Percentiles rank a stretch among this genome's conserved stretches.
These are phyloP conservation scores for Hanseniaspora lachancei DNA, from an alignment of 805 yeast genomes.

Conservation along the genomic window DNA sequence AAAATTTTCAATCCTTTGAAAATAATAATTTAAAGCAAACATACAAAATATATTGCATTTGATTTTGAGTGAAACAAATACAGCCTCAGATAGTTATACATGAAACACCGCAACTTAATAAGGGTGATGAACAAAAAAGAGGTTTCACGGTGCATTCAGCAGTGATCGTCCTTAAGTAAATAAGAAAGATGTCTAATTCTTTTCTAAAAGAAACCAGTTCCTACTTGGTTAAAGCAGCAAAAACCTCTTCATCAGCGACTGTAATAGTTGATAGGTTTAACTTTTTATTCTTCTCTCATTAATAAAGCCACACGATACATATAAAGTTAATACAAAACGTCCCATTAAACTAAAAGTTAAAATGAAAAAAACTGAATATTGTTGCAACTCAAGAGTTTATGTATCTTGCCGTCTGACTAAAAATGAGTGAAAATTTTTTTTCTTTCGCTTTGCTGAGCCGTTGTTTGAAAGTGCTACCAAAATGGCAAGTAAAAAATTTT, in stretches of 20 bases:
- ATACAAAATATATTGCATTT: no score
- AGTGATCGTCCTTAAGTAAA: constrained; percentile 30
- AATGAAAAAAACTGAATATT: no score
- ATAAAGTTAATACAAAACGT: no score
- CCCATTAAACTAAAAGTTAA: no score
- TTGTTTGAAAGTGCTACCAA: no score
- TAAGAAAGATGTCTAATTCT: neutral
- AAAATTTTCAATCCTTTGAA: neutral
- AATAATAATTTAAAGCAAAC: neutral
- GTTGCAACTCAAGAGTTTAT: no score
- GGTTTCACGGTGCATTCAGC: constrained; percentile 41
- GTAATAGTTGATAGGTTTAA: constrained; percentile 45
- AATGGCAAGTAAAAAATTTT: no score
- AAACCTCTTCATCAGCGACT: constrained; percentile 38
- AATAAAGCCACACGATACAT: no score
- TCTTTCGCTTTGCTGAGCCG: no score
- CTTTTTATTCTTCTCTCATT: no score
- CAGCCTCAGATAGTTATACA: constrained; percentile 26
- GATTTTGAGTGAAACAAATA: constrained; percentile 10
- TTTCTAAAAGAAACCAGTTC: constrained; percentile 15
- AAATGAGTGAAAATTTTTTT: no score
- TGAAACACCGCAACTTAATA: constrained; percentile 27
- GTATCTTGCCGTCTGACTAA: no score
- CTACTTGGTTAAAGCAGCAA: constrained; percentile 18
- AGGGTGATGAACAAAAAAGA: constrained; percentile 33